Percentiles rank a stretch among this genome's conserved stretches.
Evolutionary conservation across 2,329 filamentous ascomycete genomes (phyloP).

Genomic region (Aspergillus jensenii): DNA sequence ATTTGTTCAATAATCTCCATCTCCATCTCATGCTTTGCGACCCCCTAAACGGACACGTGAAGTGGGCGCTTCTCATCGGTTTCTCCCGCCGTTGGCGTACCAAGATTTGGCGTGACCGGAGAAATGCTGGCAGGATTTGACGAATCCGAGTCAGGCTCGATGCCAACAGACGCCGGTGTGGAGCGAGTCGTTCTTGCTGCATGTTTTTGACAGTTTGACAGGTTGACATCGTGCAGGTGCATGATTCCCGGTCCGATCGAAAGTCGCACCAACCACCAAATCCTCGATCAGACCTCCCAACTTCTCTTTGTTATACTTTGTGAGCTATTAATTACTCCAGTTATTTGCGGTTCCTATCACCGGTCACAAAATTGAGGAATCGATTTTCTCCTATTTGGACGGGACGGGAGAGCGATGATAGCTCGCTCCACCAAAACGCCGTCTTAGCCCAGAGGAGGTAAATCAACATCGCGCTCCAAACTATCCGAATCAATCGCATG

Average conservation of each 20-base stretch:
- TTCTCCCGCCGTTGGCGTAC: conserved; percentile 21
- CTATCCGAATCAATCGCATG: neutral
- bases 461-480: too few relatives aligned
- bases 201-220: conserved; percentile 6
- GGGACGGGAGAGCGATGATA: neutral
- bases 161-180: neutral
- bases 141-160: conserved; percentile 13
- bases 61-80: conserved; percentile 16
- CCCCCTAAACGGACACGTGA: conserved; percentile 7
- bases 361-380: neutral
- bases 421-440: neutral
- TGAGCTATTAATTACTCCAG: neutral
- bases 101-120: conserved; percentile 20
- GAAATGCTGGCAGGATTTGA: conserved; percentile 15
- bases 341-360: neutral
- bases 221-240: conserved; percentile 6
- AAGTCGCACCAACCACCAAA: conserved; percentile 5
- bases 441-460: neutral
- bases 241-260: conserved; percentile 5
- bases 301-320: neutral
- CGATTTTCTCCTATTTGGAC: neutral
- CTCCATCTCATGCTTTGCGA: neutral
- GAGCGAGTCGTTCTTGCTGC: conserved; percentile 11
- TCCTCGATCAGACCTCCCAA: neutral
- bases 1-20: neutral